Evolutionary conservation across 2,329 filamentous ascomycete species (phyloP).

Genomic region (Didymella keratinophila): DNA sequence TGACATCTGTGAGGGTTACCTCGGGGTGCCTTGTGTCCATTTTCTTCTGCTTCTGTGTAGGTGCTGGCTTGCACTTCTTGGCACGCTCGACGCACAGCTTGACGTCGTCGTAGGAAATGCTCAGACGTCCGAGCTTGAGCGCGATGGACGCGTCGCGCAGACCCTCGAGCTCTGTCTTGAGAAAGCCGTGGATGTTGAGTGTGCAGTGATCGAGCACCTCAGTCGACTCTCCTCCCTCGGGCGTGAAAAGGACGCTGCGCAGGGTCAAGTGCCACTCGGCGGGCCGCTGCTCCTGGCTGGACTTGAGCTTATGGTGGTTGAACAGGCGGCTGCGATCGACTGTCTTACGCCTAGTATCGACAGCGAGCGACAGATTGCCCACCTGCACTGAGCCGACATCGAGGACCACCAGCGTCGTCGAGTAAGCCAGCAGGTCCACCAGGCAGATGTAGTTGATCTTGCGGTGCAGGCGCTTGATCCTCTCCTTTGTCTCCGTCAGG

Average conservation of each 20-base stretch:
- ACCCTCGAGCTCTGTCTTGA: conserved; percentile 85
- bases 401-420: conserved; percentile 77
- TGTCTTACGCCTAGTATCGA: conserved; percentile 91
- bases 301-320: conserved; percentile 64
- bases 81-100: conserved; percentile 67
- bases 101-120: conserved; percentile 90
- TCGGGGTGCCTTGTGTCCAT: conserved; percentile 55
- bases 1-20: conserved; percentile 74
- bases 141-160: conserved; percentile 89
- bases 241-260: conserved; percentile 86
- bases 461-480: conserved; percentile 83
- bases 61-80: conserved; percentile 53
- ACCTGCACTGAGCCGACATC: conserved; percentile 87
- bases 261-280: conserved; percentile 94
- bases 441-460: conserved; percentile 88
- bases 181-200: conserved; percentile 88
- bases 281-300: conserved; percentile 69
- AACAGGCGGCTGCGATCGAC: conserved; percentile 91
- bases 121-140: conserved; percentile 87
- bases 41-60: conserved; percentile 21
- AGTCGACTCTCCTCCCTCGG: conserved; percentile 81
- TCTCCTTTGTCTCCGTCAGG: conserved; percentile 80
- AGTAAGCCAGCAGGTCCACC: conserved; percentile 86
- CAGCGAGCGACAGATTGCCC: conserved; percentile 82
- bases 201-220: conserved; percentile 89